Base-by-base conservation (phyloP, 1,139 yeast genomes). In the Debaryomyces sp. region DNA sequence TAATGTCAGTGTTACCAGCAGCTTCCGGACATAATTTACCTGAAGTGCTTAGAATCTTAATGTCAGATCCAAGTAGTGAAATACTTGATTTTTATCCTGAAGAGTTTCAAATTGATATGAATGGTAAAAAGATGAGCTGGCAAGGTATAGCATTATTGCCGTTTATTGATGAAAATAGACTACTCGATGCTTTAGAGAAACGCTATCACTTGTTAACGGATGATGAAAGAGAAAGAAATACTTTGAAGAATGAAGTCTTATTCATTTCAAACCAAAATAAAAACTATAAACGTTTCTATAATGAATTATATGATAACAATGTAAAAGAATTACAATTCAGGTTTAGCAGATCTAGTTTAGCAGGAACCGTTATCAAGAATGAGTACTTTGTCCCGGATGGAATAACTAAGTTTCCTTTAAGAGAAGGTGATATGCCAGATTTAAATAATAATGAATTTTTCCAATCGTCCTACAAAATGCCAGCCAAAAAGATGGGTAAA, bases 1-100 rank as follows among this genome's bases (percentile, higher is more conserved):
- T 95, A 59, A 92, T 95, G 97, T 87, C 97, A 60, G 99, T 95
- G 21, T 73, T 95, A 58, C 99, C 99, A 0, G 97, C 98, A 1
- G 97, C 96, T 2, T 89, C 97, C 1, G 89, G 91, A n/a, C 96
- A 90, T 61, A 87, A 88, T 5, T 73, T 95, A 37, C 99, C 99
- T 0, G 84, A 80, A 47, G 83, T 89, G 2, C 89, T 94, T 68
- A 79, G 95, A 50, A 85, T 87, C 1, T 72, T 95, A 57, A 92
- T 92, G 98, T 82, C 85, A 10, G 83, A 85, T 34, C 81, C 86
- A 0, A 82, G 82, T 45, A 89, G 96, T 49, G 96, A 88, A 48
- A 90, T 92, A 54, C 85, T 89, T 55, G 97, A 92, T 61, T 92
- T 91, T 59, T 92, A 92, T 62, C 98, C 98, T 0, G 89, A 82